Evolutionary conservation across 2,329 filamentous ascomycete genomes (phyloP), one percentile per base, ranked within the genome.

Genomic region (Stachybotrys elegans): DNA sequence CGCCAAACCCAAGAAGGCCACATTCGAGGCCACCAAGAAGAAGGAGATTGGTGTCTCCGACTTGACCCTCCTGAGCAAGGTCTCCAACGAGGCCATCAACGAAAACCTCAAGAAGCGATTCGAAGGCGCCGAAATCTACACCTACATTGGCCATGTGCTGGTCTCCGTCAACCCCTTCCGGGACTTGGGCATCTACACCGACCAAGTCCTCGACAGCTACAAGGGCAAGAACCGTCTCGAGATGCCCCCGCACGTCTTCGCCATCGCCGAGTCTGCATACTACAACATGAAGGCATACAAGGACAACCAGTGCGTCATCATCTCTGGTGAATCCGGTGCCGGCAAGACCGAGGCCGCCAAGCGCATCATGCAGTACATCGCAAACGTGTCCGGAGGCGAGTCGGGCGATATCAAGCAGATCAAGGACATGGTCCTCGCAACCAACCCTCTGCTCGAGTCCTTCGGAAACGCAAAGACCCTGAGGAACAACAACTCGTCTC

Each of bases 211-310:
- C 60, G 84, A 95, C 40, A 92, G 88, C 60, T 98, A 98, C 74
- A 86, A 84, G 69, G 92, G 92, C 56, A 96, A 97, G 77, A 98
- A 98, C 71, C 83, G 93, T 53, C 79, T 98, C 53, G 93, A 98
- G 72, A 83, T 89, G 72, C 87, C 90, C 22, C 93, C 93, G 8
- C 93, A 98, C 68, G 93, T 98, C 55, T 98, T 96, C 65, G 92
- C 90, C 48, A 93, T 98, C 59, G 93, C 93, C 61, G 93, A 98
- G 69, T 86, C 92, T 7, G 69, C 91, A 44, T 98, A 98, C 74
- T 97, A 97, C 73, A 97, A 98, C 73, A 97, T 98, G 93, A 97
- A 97, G 67, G 92, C 91, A 38, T 98, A 98, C 76, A 89, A 89
- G 60, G 93, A 97, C 57, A 97, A 97, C 71, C 93, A 98, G 67